Conservation (phyloP, 2,329 filamentous ascomycete species). For the Botrytis pseudocinerea region DNA sequence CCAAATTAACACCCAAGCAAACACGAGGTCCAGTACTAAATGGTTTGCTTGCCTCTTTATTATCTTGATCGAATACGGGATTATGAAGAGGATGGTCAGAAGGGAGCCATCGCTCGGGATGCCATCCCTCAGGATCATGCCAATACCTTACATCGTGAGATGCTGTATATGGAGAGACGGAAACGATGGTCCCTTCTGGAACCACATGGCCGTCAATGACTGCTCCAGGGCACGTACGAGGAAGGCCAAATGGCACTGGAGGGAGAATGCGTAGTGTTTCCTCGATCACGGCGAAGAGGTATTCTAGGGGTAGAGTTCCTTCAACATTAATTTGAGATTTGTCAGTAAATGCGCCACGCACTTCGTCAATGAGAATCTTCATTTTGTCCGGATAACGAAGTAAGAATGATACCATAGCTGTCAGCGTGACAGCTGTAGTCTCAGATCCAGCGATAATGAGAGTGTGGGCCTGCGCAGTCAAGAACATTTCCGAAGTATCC, state of each 20-base stretch:
- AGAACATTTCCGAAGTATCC: slow-evolving; percentile 4
- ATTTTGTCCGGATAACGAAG: slow-evolving; percentile 21
- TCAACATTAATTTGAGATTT: background rate
- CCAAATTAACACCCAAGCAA: slow-evolving; percentile 13
- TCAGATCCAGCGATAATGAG: slow-evolving; percentile 27
- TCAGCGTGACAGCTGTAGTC: slow-evolving; percentile 23
- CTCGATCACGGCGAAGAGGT: slow-evolving; percentile 44
- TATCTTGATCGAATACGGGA: background rate
- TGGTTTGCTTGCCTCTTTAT: slow-evolving; percentile 1
- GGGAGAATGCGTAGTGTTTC: slow-evolving; percentile 23
- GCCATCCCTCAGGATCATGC: slow-evolving; percentile 15
- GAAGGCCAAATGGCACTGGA: slow-evolving; percentile 16
- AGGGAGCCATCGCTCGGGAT: slow-evolving; percentile 12
- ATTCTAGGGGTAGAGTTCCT: slow-evolving; percentile 13
- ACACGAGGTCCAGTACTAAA: slow-evolving; percentile 1
- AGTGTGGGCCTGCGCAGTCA: slow-evolving; percentile 9
- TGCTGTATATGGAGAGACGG: slow-evolving; percentile 8
- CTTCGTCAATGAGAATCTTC: slow-evolving; percentile 21
- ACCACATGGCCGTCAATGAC: slow-evolving; percentile 5
- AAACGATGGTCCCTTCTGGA: slow-evolving; percentile 11
- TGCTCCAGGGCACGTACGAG: slow-evolving; percentile 6
- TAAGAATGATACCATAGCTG: slow-evolving; percentile 18
- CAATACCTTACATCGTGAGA: background rate
- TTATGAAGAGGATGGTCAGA: background rate
- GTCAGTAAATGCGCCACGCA: slow-evolving; percentile 16